Evolutionary conservation across 805 yeast genomes (phyloP), one percentile per base, ranked within the genome.

Genomic region (Saccharomycopsis schoenii): DNA sequence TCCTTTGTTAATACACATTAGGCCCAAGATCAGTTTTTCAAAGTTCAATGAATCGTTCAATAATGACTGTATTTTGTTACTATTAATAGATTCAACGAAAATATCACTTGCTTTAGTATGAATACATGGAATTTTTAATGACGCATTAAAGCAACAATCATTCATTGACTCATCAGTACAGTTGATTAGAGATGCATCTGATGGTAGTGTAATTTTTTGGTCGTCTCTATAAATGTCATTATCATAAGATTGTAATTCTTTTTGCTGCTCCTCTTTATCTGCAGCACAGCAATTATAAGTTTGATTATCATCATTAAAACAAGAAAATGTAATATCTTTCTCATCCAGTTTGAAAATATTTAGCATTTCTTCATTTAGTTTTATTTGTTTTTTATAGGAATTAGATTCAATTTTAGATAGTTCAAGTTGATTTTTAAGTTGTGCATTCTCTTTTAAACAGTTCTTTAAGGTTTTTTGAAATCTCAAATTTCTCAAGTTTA

Each of bases 341-440:
- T 37, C 36, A 11, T 34, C 29, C 8, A 47, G 11, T 39, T 42
- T 29, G 4, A 62, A 41, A n/a, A 62, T 63, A 15, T 17, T 24
- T 17, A 62, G 51, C 19, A 60, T 42, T 14, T 62, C 65, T 25
- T 60, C 63, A 21, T 59, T 60, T 40, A 62, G 47, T 9, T 25
- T 39, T 12, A 56, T 5, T 41, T 62, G 63, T 19, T 57, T 24
- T 17, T 58, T 62, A 2, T 60, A 57, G 15, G 51, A 29, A 5
- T 21, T 19, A 5, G 57, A 10, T 41, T 62, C 63, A 25, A 56
- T 61, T 36, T 4, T 25, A 36, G 29, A 36, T n/a, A 60, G 6
- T 17, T 55, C 60, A 21, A 60, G 52, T 24, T 62, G 62, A 25
- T 58, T 52, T 36, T 54, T 61, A n/a, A 62, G 25, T 9, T 21